Evolutionary conservation across 345 rosid species (phyloP).

Genomic region (Gossypium thurberi): DNA sequence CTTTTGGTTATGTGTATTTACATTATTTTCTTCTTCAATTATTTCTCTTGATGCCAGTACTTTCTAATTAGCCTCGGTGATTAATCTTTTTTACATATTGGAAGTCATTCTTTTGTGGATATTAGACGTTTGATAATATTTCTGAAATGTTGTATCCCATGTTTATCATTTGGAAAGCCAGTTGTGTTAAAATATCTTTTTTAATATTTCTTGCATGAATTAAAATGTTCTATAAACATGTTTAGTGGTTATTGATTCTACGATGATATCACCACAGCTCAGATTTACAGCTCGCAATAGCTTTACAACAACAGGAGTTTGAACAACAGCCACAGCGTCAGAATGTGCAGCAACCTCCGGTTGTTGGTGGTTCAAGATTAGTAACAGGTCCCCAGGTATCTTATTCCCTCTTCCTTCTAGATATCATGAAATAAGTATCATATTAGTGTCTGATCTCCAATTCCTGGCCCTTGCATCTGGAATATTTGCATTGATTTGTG

Average conservation of each 20-base stretch:
- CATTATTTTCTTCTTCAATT: neutral
- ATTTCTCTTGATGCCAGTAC: neutral
- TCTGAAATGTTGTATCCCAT: neutral
- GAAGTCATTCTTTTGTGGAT: neutral
- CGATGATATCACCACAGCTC: slow-evolving; percentile 44
- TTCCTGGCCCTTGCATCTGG: neutral
- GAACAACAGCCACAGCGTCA: slow-evolving; percentile 70
- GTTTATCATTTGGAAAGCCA: neutral
- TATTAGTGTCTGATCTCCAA: neutral
- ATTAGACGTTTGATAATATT: neutral
- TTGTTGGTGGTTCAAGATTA: slow-evolving; percentile 48
- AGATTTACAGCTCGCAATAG: slow-evolving; percentile 95
- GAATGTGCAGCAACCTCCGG: slow-evolving; percentile 46
- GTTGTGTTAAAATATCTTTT: neutral
- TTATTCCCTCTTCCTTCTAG: neutral
- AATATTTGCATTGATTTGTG: neutral
- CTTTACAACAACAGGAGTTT: slow-evolving; percentile 93
- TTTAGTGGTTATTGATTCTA: slow-evolving; percentile 1
- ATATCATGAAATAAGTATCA: neutral
- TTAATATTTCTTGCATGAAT: neutral
- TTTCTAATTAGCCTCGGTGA: neutral
- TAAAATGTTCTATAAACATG: neutral
- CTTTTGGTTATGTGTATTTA: slow-evolving; percentile 6
- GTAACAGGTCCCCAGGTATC: slow-evolving; percentile 85
- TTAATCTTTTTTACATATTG: neutral